Base-by-base conservation (phyloP, 208 protist genomes). In the Trypanosoma platydactyli region DNA sequence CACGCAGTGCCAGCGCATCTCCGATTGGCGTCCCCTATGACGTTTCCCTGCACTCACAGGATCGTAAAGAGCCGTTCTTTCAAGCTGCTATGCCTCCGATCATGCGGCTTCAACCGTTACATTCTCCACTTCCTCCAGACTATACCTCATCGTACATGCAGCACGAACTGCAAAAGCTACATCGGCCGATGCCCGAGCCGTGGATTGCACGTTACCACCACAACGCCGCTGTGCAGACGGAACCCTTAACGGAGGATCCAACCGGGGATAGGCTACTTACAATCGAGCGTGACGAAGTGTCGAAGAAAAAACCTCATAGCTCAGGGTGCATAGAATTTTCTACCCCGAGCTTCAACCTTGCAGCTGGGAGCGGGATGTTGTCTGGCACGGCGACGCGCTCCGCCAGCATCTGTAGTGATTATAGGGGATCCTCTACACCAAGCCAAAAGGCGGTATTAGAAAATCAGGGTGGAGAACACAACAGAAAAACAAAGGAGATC, bases 221-320 rank as follows among this genome's bases (percentile, higher is more conserved):
- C 16, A 42, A 52, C 20, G 60, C 59, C 5, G 67, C 44, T 27
- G 72, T 67, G 12, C 63, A 67, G 46, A 77, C 62, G 20, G 71
- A 65, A 29, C 27, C 56, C 7, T 25, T 33, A 45, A 55, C 64
- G 51, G 71, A 71, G 44, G 57, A 54, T 24, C 11, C 44, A 15
- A 35, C 60, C 33, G 33, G 33, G 33, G 42, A 46, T 15, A 56
- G 51, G 24, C 61, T 50, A 16, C 61, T 67, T 16, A 67, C 61
- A 45, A 67, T 67, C 57, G 61, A 67, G 35, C 20, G 38, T 44
- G 61, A 67, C 38, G 61, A 67, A 22, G 57, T 50, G 9, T 35
- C 40, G 13, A 67, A 27, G 7, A 56, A 20, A 27, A 2, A 5
- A 1, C 20, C 48, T 29, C 29, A 29, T 12, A 50, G 49, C 5